Conservation (phyloP, 2,329 filamentous ascomycete species). For the Colletotrichum lentis region DNA sequence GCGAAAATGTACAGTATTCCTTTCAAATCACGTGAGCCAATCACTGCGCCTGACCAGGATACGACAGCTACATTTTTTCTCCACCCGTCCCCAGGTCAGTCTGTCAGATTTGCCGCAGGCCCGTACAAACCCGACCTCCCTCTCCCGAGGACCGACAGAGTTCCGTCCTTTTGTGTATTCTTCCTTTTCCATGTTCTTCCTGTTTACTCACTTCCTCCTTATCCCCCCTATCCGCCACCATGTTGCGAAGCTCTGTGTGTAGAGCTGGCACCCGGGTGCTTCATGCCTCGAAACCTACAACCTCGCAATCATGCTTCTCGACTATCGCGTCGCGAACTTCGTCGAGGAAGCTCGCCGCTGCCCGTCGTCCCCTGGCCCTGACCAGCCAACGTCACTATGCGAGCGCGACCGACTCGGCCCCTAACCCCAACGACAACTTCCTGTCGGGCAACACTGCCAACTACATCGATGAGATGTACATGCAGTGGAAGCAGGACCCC, state of each 20-base stretch:
- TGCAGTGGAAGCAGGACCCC: slow-evolving; percentile 95
- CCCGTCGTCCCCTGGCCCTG: slow-evolving; percentile 60
- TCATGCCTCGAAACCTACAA: slow-evolving; percentile 59
- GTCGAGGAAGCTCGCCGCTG: slow-evolving; percentile 55
- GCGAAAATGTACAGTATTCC: background rate
- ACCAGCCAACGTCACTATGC: slow-evolving; percentile 62
- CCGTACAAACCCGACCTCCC: slow-evolving; percentile 33
- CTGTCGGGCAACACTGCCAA: slow-evolving; percentile 96
- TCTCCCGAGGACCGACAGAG: slow-evolving; percentile 34
- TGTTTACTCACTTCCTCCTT: slow-evolving; percentile 3
- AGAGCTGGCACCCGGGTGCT: slow-evolving; percentile 72
- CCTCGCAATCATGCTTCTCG: slow-evolving; percentile 53
- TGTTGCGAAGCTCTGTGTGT: slow-evolving; percentile 76
- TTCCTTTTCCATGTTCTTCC: slow-evolving; percentile 24
- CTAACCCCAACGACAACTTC: slow-evolving; percentile 93
- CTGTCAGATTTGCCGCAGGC: slow-evolving; percentile 30
- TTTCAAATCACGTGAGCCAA: slow-evolving; percentile 5
- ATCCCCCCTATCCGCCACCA: slow-evolving; percentile 50
- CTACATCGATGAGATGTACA: slow-evolving; percentile 99
- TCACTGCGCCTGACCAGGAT: slow-evolving; percentile 19
- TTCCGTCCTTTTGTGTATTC: slow-evolving; percentile 13
- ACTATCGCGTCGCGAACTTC: slow-evolving; percentile 50
- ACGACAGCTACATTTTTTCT: slow-evolving; percentile 26
- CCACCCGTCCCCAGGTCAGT: slow-evolving; percentile 19
- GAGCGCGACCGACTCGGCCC: slow-evolving; percentile 62